A percentile compares a stretch with the other conserved stretches of the same genome.
phyloP scores from a whole-genome alignment of 768 basidiomycete genomes.

The Russula lepida region DNA sequence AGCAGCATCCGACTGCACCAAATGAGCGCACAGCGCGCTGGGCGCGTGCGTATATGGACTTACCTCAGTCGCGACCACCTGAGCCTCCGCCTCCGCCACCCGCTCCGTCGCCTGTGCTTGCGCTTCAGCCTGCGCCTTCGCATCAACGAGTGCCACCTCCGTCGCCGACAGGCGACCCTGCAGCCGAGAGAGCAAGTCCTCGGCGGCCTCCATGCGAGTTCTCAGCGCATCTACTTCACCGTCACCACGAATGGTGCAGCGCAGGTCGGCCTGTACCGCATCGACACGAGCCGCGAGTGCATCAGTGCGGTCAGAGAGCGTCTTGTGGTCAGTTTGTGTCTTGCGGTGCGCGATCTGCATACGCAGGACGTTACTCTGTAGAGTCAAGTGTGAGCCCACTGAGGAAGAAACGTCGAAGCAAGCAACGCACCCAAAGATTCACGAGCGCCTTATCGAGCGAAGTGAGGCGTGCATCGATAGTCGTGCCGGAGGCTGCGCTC shows the following conservation, averaged over 20 bases:
- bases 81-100: background rate
- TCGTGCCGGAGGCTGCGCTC: background rate
- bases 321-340: slow-evolving; percentile 21
- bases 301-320: slow-evolving; percentile 18
- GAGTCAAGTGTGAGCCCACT: background rate
- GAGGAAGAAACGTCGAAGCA: background rate
- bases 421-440: slow-evolving; percentile 18
- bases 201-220: background rate
- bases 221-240: slow-evolving; percentile 3
- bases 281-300: slow-evolving; percentile 18
- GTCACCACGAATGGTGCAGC: background rate
- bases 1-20: slow-evolving; percentile 26
- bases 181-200: slow-evolving; percentile 3
- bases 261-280: slow-evolving; percentile 14
- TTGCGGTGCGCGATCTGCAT: slow-evolving; percentile 23
- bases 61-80: slow-evolving; percentile 5
- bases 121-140: slow-evolving; percentile 26
- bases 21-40: slow-evolving; percentile 19
- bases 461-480: slow-evolving; percentile 9
- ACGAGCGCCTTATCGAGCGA: slow-evolving; percentile 21
- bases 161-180: slow-evolving; percentile 3
- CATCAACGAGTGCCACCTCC: background rate
- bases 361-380: slow-evolving; percentile 19
- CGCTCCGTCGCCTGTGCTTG: slow-evolving; percentile 27
- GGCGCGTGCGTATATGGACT: slow-evolving; percentile 14